Evolutionary conservation across 2,329 filamentous ascomycete species (phyloP).

Genomic region (Fusarium sp.): DNA sequence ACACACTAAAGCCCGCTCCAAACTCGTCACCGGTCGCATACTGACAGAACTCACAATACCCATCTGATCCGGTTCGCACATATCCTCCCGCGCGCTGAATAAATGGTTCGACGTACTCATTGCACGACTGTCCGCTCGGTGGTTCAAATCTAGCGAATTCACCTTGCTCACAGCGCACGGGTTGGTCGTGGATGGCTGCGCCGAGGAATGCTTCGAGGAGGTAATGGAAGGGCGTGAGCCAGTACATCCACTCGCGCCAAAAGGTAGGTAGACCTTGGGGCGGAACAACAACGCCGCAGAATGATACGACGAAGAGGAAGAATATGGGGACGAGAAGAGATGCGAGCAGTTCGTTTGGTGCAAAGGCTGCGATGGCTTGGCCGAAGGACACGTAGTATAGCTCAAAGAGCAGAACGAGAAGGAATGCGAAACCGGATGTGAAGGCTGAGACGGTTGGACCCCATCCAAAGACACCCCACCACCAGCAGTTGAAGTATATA

Average conservation of each 20-base stretch:
- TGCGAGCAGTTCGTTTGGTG: slow-evolving; percentile 75
- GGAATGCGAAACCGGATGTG: slow-evolving; percentile 71
- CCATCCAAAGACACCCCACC: slow-evolving; percentile 64
- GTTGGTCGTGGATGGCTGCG: slow-evolving; percentile 66
- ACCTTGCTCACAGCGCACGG: slow-evolving; percentile 65
- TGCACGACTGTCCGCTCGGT: slow-evolving; percentile 71
- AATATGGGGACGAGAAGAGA: slow-evolving; percentile 76
- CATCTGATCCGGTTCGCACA: slow-evolving; percentile 66
- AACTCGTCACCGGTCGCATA: slow-evolving; percentile 73
- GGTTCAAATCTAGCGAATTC: slow-evolving; percentile 73
- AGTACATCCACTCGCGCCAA: slow-evolving; percentile 76
- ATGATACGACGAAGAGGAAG: slow-evolving; percentile 77
- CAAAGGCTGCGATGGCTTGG: slow-evolving; percentile 75
- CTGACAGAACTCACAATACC: slow-evolving; percentile 74
- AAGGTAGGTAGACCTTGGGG: slow-evolving; percentile 69
- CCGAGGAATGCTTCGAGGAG: slow-evolving; percentile 73
- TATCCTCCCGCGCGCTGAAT: slow-evolving; percentile 70
- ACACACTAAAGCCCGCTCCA: slow-evolving; percentile 70
- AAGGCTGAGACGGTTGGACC: slow-evolving; percentile 61
- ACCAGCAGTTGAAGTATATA: slow-evolving; percentile 67
- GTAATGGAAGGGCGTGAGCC: slow-evolving; percentile 76
- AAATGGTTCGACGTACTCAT: slow-evolving; percentile 69
- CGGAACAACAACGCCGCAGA: slow-evolving; percentile 79
- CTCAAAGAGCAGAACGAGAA: slow-evolving; percentile 75
- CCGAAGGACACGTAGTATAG: slow-evolving; percentile 75